Conservation (phyloP, 2,329 filamentous ascomycete species). For the Colletotrichum ledebouriae region DNA sequence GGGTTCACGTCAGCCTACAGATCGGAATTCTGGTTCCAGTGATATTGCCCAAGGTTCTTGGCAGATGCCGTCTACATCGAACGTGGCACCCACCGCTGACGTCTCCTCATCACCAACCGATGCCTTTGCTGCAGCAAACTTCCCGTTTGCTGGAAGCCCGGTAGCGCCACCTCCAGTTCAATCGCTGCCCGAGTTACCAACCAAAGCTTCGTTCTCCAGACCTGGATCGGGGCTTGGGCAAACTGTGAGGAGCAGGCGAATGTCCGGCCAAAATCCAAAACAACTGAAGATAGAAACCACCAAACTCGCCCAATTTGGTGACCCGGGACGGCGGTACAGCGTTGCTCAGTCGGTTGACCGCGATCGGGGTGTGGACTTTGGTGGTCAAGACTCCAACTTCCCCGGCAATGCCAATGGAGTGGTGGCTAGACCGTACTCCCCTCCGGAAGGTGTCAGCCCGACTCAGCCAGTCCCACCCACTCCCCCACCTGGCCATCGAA, state of each 20-base stretch:
- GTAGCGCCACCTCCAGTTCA: constrained; percentile 64
- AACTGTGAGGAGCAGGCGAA: constrained; percentile 79
- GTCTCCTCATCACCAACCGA: constrained; percentile 19
- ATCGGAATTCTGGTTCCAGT: constrained; percentile 86
- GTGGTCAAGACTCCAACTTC: background rate
- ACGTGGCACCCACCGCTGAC: constrained; percentile 14
- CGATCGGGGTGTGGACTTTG: constrained; percentile 17
- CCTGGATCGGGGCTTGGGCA: constrained; percentile 52
- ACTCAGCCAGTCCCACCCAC: constrained; percentile 41
- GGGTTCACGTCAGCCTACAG: constrained; percentile 56
- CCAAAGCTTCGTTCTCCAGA: constrained; percentile 47
- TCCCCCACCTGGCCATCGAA: constrained; percentile 49
- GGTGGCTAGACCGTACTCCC: constrained; percentile 33
- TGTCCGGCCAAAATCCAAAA: constrained; percentile 84
- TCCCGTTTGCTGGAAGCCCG: constrained; percentile 46
- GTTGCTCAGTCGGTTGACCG: constrained; percentile 17
- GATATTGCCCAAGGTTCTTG: constrained; percentile 82
- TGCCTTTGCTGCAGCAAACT: constrained; percentile 43
- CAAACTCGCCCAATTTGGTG: constrained; percentile 40
- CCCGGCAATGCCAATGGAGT: constrained; percentile 4
- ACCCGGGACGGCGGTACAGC: constrained; percentile 31
- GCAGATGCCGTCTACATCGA: constrained; percentile 73
- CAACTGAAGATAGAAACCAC: constrained; percentile 90
- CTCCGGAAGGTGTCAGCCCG: constrained; percentile 41
- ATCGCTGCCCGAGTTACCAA: constrained; percentile 60